Base-by-base conservation (phyloP, 202 grass and related monocot genomes). In the Thinopyrum obtusiflorum region DNA sequence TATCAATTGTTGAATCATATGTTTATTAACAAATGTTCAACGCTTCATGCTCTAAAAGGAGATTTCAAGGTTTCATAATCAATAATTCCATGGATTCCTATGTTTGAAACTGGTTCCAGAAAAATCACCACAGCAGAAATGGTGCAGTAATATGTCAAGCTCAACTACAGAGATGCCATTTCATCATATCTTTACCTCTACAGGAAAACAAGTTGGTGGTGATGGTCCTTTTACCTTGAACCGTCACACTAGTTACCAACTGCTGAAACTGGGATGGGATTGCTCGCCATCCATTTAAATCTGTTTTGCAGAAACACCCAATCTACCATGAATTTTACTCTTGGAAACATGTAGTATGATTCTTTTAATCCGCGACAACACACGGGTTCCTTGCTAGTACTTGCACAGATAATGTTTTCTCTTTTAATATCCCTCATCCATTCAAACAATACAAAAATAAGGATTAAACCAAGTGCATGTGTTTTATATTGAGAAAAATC, bases 141-240 rank as follows among this genome's bases (percentile, higher is more conserved):
- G 44, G 24, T 59, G 61, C 21, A 15, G 73, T 5, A 59, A 21
- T 59, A 59, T 59, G 53, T 21, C 53, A 59, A 21, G 53, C 53
- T 81, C 24, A 74, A 81, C 68, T 36, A 86, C 2, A 59, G 53
- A 73, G 12, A 31, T 80, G 55, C 27, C 10, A 49, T 73, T 72
- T 37, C 66, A 62, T 26, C 64, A 63, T 61, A 27, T 60, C 17
- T 84, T 27, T 20, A 73, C 14, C 13, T 63, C 25, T n/a, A 57
- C 40, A 55, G 0, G 55, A 21, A 21, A 60, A 60, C 55, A n/a
- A 60, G 55, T 60, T 60, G 53, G 6, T 59, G 6, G 20, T n/a
- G 20, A 59, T 59, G 53, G 18, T 59, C 18, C 53, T 20, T 57
- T n/a, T 59, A 60, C 20, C 20, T 60, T 60, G 55, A 51, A 51